Evolutionary conservation across 352 stramenopile species (phyloP).

Genomic region (Phytophthora syringae): DNA sequence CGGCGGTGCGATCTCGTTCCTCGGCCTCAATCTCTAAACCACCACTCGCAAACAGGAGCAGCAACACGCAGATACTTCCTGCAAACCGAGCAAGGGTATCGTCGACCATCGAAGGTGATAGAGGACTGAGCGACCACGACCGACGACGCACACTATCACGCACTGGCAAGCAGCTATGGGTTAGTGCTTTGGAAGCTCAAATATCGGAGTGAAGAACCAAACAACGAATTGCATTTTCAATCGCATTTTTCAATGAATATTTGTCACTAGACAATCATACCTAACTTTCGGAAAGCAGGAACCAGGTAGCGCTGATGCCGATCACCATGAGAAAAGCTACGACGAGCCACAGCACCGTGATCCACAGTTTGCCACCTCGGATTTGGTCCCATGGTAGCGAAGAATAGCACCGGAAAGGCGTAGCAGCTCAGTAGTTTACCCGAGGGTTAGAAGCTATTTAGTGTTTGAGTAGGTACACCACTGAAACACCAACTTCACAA

Average conservation of each 20-base stretch:
- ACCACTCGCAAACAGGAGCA: constrained; percentile 9
- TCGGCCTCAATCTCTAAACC: constrained; percentile 7
- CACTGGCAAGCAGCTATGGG: constrained; percentile 34
- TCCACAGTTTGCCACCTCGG: constrained; percentile 42
- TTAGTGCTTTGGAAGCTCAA: constrained; percentile 27
- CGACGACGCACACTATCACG: constrained; percentile 25
- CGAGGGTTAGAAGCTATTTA: no score
- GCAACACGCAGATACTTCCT: constrained; percentile 5
- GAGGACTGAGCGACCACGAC: constrained; percentile 12
- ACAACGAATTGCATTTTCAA: constrained; percentile 17
- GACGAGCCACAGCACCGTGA: constrained; percentile 44
- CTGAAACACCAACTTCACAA: no score
- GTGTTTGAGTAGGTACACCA: no score
- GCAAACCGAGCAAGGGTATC: constrained; percentile 13
- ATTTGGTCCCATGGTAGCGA: constrained; percentile 56
- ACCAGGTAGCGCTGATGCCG: constrained; percentile 36
- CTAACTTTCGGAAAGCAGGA: constrained; percentile 32
- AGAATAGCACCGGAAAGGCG: constrained; percentile 71
- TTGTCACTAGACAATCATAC: neutral
- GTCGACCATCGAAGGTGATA: constrained; percentile 7
- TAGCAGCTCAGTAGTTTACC: constrained; percentile 86
- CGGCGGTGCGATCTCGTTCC: constrained; percentile 6
- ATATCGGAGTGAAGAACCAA: constrained; percentile 9
- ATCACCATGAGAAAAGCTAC: constrained; percentile 46
- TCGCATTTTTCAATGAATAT: constrained; percentile 14